These are phyloP conservation scores for Arachnopeziza araneosa DNA, from an alignment of 2,329 filamentous ascomycete species.

Conservation along the genomic window DNA sequence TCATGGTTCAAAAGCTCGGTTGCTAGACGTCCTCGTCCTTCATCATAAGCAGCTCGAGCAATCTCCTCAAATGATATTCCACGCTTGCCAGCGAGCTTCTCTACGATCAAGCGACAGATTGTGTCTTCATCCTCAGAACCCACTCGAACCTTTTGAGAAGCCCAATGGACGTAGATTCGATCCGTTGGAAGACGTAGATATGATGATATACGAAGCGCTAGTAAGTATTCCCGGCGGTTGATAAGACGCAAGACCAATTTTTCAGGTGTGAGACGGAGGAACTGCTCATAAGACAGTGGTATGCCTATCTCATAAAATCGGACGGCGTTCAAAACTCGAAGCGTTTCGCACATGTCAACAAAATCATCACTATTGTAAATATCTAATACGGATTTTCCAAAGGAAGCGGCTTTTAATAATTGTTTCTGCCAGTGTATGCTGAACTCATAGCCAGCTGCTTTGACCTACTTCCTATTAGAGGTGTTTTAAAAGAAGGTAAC, in stretches of 20 bases:
- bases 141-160: slow-evolving; percentile 83
- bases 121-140: slow-evolving; percentile 82
- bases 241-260: slow-evolving; percentile 80
- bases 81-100: slow-evolving; percentile 77
- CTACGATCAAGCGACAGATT: slow-evolving; percentile 80
- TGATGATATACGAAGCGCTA: slow-evolving; percentile 82
- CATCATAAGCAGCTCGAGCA: slow-evolving; percentile 86
- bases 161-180: slow-evolving; percentile 94
- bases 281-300: slow-evolving; percentile 89
- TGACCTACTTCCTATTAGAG: slow-evolving; percentile 42
- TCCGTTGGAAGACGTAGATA: slow-evolving; percentile 83
- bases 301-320: slow-evolving; percentile 88
- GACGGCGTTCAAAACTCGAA: slow-evolving; percentile 88
- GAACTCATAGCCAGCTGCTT: slow-evolving; percentile 89
- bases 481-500: not conserved
- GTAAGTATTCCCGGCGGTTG: slow-evolving; percentile 83
- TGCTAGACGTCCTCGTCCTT: slow-evolving; percentile 82
- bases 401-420: slow-evolving; percentile 91
- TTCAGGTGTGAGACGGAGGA: slow-evolving; percentile 83
- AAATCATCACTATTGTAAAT: slow-evolving; percentile 98
- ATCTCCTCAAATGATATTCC: slow-evolving; percentile 96
- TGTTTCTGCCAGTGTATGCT: slow-evolving; percentile 90
- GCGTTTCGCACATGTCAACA: slow-evolving; percentile 93
- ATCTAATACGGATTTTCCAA: slow-evolving; percentile 94
- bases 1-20: slow-evolving; percentile 91